phyloP scores from a whole-genome alignment of 805 yeast species.

The Lipomyces sp. region DNA sequence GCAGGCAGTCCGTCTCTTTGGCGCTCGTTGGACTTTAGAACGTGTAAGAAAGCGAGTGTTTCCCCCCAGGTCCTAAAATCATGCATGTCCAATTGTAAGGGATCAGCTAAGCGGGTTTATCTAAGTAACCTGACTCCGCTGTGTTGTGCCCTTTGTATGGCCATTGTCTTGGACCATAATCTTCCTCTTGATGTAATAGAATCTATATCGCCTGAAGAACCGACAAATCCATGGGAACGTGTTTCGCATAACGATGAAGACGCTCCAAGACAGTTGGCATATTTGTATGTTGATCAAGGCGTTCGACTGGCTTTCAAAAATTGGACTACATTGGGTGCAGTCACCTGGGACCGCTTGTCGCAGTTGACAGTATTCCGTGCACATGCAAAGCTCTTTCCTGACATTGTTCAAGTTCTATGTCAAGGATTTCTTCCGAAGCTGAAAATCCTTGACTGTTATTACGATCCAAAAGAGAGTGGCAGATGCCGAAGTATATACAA shows the following conservation, averaged over 20 bases:
- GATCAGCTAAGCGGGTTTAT: background rate
- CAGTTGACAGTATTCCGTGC: constrained; percentile 11
- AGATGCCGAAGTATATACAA: constrained; percentile 8
- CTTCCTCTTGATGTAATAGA: background rate
- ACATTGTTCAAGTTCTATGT: constrained; percentile 4
- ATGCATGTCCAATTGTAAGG: background rate
- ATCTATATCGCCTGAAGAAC: background rate
- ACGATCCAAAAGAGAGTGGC: constrained; percentile 13
- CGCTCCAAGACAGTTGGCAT: background rate
- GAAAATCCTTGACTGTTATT: constrained; percentile 18
- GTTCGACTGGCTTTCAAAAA: constrained; percentile 12
- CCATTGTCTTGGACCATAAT: constrained; percentile 1
- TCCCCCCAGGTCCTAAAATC: background rate
- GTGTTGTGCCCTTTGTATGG: background rate
- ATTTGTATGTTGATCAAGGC: constrained; percentile 9
- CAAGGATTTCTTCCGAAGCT: constrained; percentile 13
- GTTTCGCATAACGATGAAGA: background rate
- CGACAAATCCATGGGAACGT: background rate
- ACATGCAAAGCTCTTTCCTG: constrained; percentile 13
- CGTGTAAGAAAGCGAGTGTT: background rate
- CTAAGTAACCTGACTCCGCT: constrained; percentile 2
- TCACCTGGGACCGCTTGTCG: constrained; percentile 9
- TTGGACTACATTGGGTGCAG: constrained; percentile 9
- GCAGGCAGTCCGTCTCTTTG: background rate
- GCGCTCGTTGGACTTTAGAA: constrained; percentile 6